phyloP scores from a whole-genome alignment of 805 yeast genomes.

The Lipomyces sp. region DNA sequence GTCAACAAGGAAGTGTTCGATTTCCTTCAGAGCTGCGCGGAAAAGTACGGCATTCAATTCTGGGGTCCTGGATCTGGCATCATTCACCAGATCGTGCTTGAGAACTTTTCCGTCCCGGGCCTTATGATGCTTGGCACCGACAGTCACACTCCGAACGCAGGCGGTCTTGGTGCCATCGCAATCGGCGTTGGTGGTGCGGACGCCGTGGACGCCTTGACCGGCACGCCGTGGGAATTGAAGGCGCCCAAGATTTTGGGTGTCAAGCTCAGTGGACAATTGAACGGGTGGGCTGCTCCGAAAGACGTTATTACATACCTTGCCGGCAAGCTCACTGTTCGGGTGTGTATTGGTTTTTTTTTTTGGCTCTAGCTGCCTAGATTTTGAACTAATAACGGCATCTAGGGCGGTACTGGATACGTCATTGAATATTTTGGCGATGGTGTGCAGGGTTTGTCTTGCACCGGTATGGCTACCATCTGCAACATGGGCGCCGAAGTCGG shows the following conservation, averaged over 20 bases:
- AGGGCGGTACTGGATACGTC: slow-evolving; percentile 95
- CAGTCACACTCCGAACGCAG: slow-evolving; percentile 97
- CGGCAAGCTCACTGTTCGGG: slow-evolving; percentile 85
- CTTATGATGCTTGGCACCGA: slow-evolving; percentile 94
- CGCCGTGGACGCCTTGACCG: slow-evolving; percentile 95
- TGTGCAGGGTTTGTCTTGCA: slow-evolving; percentile 85
- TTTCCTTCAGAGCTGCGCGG: slow-evolving; percentile 83
- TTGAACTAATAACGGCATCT: neutral
- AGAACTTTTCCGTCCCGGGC: slow-evolving; percentile 97
- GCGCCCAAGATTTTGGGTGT: slow-evolving; percentile 96
- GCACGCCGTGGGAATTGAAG: slow-evolving; percentile 94
- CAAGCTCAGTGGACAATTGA: slow-evolving; percentile 84
- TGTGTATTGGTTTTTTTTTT: slow-evolving; percentile 1
- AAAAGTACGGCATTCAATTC: slow-evolving; percentile 94
- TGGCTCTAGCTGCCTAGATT: neutral
- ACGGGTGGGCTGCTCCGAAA: slow-evolving; percentile 97
- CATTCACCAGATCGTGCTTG: slow-evolving; percentile 93
- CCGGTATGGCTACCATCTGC: slow-evolving; percentile 99
- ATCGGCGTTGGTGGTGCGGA: slow-evolving; percentile 99
- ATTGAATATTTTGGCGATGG: slow-evolving; percentile 97
- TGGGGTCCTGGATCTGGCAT: slow-evolving; percentile 99
- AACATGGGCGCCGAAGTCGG: slow-evolving; percentile 99
- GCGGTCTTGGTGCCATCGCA: slow-evolving; percentile 96
- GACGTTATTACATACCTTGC: slow-evolving; percentile 91
- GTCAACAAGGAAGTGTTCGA: slow-evolving; percentile 93